Evolutionary conservation across 2,329 filamentous ascomycete species (phyloP), one percentile per base, ranked within the genome.

Genomic region (Botrytis byssoidea): DNA sequence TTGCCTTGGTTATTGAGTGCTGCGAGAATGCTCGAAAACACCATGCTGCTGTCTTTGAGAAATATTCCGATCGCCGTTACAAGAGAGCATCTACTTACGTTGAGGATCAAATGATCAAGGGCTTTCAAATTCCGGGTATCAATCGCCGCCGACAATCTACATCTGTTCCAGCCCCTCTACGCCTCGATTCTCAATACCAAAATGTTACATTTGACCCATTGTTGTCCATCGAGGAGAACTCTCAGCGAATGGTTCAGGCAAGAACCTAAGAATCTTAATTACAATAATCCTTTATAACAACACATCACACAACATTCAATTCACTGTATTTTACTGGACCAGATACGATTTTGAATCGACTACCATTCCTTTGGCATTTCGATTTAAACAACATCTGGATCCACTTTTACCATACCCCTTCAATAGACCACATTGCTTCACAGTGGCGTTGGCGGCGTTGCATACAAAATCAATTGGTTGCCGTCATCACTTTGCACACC

Each of bases 21-120:
- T 97, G 94, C 83, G 90, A 93, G 75, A 88, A 91, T 73, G 92
- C 94, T 10, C 87, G 87, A 76, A 90, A 91, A 79, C 96, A 99
- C 81, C 96, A 99, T 81, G 84, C 86, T 42, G 93, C 94, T 12
- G 92, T 99, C 60, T 98, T 89, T 81, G 93, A 97, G 73, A 99
- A 99, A 83, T 99, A 98, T 83, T 87, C 89, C 55, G 93, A 97
- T 82, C 92, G 91, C 81, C 90, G 93, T 71, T 98, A 94, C 86
- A 97, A 97, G 86, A 88, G 91, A 72, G 93, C 93, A 16, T 93
- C 96, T 29, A 84, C 89, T 32, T 94, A 93, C 78, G 95, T 97
- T 72, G 90, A 95, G 81, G 86, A 86, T 29, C 92, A 95, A 82
- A 86, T 98, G 76, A 83, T 85, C 74, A 88, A 87, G 32, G 89